A percentile compares a stretch with the other conserved stretches of the same genome.
Conservation (phyloP, 129 eudicot genomes). For the Lactuca sativa region DNA sequence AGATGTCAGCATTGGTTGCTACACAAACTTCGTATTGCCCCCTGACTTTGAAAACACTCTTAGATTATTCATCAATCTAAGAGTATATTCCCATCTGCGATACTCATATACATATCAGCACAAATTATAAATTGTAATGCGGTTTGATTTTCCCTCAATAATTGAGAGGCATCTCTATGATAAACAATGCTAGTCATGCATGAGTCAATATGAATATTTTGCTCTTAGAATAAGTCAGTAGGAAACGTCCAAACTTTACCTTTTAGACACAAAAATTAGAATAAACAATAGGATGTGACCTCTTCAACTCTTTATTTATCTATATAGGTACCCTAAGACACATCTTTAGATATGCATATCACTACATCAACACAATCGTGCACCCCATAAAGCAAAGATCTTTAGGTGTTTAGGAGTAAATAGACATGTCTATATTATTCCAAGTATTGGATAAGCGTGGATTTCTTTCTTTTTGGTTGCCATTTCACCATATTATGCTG, state of each 20-base stretch:
- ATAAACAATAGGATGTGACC: slow-evolving; percentile 33
- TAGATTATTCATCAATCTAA: slow-evolving; percentile 20
- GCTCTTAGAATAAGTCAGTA: slow-evolving; percentile 4
- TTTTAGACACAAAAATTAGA: slow-evolving; percentile 25
- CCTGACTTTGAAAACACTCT: slow-evolving; percentile 20
- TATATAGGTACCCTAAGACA: slow-evolving; percentile 11
- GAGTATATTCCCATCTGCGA: background rate
- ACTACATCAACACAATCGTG: background rate
- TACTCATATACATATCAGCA: background rate
- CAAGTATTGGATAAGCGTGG: too few species aligned
- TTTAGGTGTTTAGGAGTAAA: slow-evolving; percentile 32
- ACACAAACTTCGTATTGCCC: slow-evolving; percentile 22
- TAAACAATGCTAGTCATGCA: background rate
- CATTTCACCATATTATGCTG: slow-evolving; percentile 4
- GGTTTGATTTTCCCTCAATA: background rate
- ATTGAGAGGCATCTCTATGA: background rate
- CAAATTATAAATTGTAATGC: slow-evolving; percentile 2
- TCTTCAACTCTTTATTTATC: slow-evolving; percentile 37
- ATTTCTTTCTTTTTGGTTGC: too few species aligned
- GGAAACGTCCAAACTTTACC: slow-evolving; percentile 27
- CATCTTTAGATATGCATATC: slow-evolving; percentile 16
- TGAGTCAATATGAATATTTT: background rate
- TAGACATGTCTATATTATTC: too few species aligned
- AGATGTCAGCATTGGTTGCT: slow-evolving; percentile 29
- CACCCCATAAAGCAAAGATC: slow-evolving; percentile 5